phyloP scores from a whole-genome alignment of 805 yeast species.

The Hanseniaspora hatyaiensis region DNA sequence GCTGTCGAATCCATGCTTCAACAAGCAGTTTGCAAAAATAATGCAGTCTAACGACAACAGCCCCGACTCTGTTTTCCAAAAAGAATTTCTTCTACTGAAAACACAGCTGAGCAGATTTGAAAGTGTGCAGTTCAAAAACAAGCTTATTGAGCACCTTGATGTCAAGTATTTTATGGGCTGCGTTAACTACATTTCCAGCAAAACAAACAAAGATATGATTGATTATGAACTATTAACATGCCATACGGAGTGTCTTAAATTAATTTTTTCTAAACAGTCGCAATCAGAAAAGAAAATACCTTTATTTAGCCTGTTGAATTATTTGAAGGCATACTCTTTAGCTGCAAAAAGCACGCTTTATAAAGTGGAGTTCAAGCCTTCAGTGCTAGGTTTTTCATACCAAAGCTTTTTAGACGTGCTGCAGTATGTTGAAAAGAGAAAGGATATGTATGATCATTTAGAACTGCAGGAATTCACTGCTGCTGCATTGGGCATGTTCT shows the following conservation, averaged over 20 bases:
- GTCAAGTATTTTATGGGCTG: background rate
- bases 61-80: background rate
- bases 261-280: background rate
- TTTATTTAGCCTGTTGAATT: background rate
- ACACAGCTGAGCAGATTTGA: background rate
- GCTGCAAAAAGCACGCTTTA: background rate
- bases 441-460: background rate
- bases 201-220: background rate
- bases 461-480: background rate
- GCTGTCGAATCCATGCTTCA: background rate
- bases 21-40: background rate
- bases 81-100: background rate
- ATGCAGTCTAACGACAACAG: background rate
- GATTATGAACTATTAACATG: background rate
- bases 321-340: background rate
- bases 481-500: background rate
- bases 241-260: constrained; percentile 1
- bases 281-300: background rate
- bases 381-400: too few species aligned
- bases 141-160: background rate
- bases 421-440: background rate
- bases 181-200: background rate
- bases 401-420: background rate
- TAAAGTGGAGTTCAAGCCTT: background rate
- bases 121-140: background rate